Evolutionary conservation across 345 rosid genomes (phyloP).

Genomic region (Linum tenue): DNA sequence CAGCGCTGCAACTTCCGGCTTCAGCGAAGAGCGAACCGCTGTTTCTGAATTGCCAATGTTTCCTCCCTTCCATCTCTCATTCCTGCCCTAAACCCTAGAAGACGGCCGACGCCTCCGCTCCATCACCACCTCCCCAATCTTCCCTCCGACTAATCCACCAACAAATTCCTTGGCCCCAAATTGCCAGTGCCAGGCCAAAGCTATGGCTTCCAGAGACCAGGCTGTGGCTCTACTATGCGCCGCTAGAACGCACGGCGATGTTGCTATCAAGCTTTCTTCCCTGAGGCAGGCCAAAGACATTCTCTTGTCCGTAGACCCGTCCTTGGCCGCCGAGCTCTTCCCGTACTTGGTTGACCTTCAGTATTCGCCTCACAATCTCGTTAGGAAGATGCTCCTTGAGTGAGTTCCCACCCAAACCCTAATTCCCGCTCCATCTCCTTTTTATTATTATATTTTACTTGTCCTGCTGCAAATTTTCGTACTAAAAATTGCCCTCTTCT

Average conservation of each 20-base stretch:
- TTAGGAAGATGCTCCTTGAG: constrained; percentile 65
- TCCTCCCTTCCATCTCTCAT: not conserved
- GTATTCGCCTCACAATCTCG: constrained; percentile 59
- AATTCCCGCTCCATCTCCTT: not conserved
- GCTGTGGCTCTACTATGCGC: constrained; percentile 75
- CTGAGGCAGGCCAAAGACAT: constrained; percentile 70
- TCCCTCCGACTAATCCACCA: not conserved
- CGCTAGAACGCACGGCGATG: constrained; percentile 67
- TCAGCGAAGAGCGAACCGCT: not conserved
- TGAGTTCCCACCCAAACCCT: constrained; percentile 43
- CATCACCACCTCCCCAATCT: not conserved
- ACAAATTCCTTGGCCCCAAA: not conserved
- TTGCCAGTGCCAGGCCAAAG: not conserved
- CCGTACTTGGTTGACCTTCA: constrained; percentile 75
- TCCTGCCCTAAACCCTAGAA: constrained; percentile 14
- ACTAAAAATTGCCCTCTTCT: not conserved
- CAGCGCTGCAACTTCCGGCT: not conserved
- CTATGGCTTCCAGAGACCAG: constrained; percentile 45
- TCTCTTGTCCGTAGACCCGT: constrained; percentile 49
- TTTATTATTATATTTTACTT: constrained; percentile 1
- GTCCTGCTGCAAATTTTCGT: not conserved
- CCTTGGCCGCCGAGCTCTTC: constrained; percentile 65
- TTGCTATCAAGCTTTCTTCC: constrained; percentile 85
- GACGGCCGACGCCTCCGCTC: too few relatives aligned
- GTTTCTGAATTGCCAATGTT: not conserved